A percentile compares a stretch with the other conserved stretches of the same genome.
These are phyloP conservation scores for Colletotrichum acutatum DNA, from an alignment of 2,329 filamentous ascomycete species.

Conservation along the genomic window DNA sequence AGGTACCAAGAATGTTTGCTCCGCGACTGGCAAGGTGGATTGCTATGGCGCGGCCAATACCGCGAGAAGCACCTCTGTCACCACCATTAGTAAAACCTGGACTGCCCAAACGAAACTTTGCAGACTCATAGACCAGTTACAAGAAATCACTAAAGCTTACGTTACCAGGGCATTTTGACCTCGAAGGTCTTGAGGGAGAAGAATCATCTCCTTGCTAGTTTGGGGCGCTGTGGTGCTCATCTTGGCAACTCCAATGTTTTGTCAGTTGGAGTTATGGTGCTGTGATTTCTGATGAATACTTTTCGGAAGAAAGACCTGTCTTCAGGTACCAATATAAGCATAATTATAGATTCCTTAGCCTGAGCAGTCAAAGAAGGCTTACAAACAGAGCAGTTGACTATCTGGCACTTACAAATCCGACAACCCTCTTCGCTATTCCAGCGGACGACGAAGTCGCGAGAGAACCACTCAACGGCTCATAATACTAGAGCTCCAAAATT, in stretches of 20 bases:
- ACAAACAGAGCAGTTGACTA: neutral
- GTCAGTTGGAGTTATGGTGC: neutral
- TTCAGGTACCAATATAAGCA: neutral
- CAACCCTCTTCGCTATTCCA: neutral
- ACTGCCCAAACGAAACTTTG: no score
- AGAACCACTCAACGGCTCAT: neutral
- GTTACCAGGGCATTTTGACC: neutral
- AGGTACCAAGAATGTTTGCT: conserved; percentile 47
- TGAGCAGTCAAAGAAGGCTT: neutral
- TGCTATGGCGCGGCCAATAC: conserved; percentile 43
- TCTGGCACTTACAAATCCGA: no score
- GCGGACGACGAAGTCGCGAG: neutral
- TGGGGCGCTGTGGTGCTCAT: neutral
- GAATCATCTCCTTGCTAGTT: no score
- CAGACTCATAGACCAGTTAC: no score
- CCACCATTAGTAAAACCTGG: conserved; percentile 40
- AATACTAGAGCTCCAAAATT: neutral
- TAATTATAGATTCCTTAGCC: neutral
- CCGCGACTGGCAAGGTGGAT: conserved; percentile 43
- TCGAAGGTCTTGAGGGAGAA: neutral
- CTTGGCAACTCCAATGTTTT: neutral
- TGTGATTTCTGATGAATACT: neutral
- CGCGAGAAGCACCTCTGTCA: conserved; percentile 69
- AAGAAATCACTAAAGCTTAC: neutral
- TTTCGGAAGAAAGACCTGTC: no score